Base-by-base conservation (phyloP, 768 basidiomycete genomes). In the Pisolithus orientalis region DNA sequence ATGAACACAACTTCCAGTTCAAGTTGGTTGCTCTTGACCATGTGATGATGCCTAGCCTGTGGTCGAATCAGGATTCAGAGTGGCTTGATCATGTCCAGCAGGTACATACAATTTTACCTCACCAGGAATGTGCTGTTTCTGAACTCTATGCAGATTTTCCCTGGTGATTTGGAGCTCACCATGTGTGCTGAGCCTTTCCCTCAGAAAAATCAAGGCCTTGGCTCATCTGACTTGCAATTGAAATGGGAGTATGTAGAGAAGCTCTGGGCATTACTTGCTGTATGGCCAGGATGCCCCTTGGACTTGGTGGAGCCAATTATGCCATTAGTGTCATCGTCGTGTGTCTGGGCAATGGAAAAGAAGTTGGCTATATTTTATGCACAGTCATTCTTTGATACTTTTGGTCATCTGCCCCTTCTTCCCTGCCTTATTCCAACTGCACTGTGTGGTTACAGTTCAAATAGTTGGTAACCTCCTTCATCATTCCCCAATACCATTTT, bases 21-120 rank as follows among this genome's bases (percentile, higher is more conserved):
- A 53, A 63, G 28, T 47, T 63, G 1, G n/a, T 57, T 7, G 50
- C 60, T 14, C 51, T 63, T 2, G 57, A 59, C 25, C n/a, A 21
- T 14, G 9, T 14, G 10, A 13, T 50, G 39, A 25, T 32, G 11
- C 39, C 49, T 6, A 7, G 31, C 4, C 17, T 50, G 13, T 31
- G 39, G 27, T 38, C 17, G 16, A 13, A 21, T 11, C 21, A 17
- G 32, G 17, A 48, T 6, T 34, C 29, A 10, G 16, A 9, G 25
- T 16, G 21, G 6, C 47, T 48, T 5, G 17, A 48, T 17, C 10
- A 24, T 16, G 17, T 39, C 34, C 6, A 6, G 0, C 32, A 48
- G 47, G 47, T 48, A 38, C 5, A 34, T 17, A 9, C 2, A 38
- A 25, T 17, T 11, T n/a, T 25, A 1, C 9, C 8, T 24, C 10